phyloP scores from a whole-genome alignment of 768 basidiomycete genomes.

The Naganishia vaughanmartiniae region DNA sequence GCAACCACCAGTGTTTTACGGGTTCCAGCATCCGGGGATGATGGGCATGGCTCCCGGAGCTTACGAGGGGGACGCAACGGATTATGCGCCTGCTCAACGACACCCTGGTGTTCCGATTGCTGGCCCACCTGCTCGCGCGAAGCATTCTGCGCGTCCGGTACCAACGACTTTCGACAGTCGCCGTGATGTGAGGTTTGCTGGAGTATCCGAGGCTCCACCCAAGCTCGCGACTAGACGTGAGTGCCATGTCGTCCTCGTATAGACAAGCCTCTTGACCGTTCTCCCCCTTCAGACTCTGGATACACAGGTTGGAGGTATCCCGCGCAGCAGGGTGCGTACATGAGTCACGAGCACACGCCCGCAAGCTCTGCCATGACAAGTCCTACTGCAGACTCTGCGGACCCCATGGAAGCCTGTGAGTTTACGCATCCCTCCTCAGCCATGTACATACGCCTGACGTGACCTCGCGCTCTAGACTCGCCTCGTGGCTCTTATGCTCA shows the following conservation, averaged over 20 bases:
- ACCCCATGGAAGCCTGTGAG: conserved; percentile 19
- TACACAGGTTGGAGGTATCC: conserved; percentile 12
- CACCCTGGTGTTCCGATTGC: background rate
- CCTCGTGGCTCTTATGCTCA: background rate
- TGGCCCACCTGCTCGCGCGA: background rate
- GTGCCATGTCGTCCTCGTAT: background rate
- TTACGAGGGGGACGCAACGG: background rate
- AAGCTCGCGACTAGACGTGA: conserved; percentile 12
- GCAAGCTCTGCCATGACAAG: conserved; percentile 9
- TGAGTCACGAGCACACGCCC: conserved; percentile 10
- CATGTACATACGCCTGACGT: background rate
- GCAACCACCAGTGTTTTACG: conserved; percentile 3
- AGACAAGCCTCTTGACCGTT: background rate
- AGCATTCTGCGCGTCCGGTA: background rate
- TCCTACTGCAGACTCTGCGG: background rate
- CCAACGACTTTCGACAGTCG: background rate
- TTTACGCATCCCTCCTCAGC: background rate
- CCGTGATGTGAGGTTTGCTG: conserved; percentile 13
- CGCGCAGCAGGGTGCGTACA: background rate
- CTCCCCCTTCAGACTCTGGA: background rate
- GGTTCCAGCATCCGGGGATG: conserved; percentile 2
- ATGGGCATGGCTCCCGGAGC: background rate
- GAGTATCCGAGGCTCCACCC: background rate
- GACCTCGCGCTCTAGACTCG: background rate
- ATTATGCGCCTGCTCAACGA: background rate